Conservation (phyloP, 2,329 filamentous ascomycete species). For the Cercospora sp. region DNA sequence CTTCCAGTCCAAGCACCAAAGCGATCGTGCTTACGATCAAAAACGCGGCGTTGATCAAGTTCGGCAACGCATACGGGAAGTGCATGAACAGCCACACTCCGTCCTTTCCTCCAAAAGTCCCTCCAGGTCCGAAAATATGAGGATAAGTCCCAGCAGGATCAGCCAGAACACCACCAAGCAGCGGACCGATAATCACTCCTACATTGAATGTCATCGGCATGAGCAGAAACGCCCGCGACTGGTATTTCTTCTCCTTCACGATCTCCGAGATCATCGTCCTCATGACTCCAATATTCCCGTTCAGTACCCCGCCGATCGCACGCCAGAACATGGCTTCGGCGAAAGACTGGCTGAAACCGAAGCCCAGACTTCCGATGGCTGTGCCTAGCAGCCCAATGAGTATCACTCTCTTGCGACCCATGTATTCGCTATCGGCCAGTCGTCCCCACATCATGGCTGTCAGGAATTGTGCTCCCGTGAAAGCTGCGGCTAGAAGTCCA, state of each 20-base stretch:
- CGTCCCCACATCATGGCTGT: slow-evolving; percentile 83
- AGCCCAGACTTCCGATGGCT: slow-evolving; percentile 63
- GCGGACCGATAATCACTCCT: slow-evolving; percentile 50
- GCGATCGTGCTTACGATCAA: slow-evolving; percentile 56
- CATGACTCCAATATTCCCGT: slow-evolving; percentile 74
- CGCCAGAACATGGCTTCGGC: slow-evolving; percentile 63
- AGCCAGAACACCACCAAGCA: slow-evolving; percentile 66
- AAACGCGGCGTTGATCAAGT: slow-evolving; percentile 64
- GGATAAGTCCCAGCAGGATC: slow-evolving; percentile 66
- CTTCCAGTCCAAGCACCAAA: slow-evolving; percentile 66
- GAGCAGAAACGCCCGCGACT: slow-evolving; percentile 58
- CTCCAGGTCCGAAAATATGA: slow-evolving; percentile 60
- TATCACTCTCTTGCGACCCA: slow-evolving; percentile 74
- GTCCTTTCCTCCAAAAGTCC: slow-evolving; percentile 55
- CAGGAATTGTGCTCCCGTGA: slow-evolving; percentile 77
- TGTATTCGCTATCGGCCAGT: slow-evolving; percentile 60
- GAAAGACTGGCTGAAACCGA: slow-evolving; percentile 68
- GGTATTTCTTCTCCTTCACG: slow-evolving; percentile 65
- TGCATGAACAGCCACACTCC: slow-evolving; percentile 63
- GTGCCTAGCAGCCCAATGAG: slow-evolving; percentile 75
- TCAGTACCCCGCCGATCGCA: slow-evolving; percentile 64
- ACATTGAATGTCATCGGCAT: slow-evolving; percentile 69
- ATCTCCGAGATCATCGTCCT: slow-evolving; percentile 73
- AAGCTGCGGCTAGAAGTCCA: slow-evolving; percentile 74
- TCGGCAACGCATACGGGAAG: slow-evolving; percentile 70